Percentiles rank a stretch among this genome's conserved stretches.
Evolutionary conservation across 352 stramenopile genomes (phyloP).

Genomic region (Hyaloperonospora brassicae): DNA sequence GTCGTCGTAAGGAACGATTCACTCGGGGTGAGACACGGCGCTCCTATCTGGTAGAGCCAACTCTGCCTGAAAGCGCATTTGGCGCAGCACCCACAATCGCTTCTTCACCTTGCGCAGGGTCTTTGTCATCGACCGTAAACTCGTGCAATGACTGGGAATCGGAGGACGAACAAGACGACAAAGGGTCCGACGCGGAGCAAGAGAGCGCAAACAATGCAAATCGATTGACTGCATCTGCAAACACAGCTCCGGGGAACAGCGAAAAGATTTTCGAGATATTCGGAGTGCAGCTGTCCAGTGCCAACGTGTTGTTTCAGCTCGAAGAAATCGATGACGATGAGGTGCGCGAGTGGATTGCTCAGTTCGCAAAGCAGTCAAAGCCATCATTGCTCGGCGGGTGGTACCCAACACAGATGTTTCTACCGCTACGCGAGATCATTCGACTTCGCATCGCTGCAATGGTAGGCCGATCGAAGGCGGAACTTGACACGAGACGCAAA

Average conservation of each 20-base stretch:
- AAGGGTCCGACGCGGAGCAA: conserved; percentile 20
- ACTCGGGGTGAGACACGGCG: conserved; percentile 48
- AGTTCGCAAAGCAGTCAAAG: conserved; percentile 36
- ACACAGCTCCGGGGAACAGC: conserved; percentile 4
- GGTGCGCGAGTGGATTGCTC: conserved; percentile 40
- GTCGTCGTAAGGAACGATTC: conserved; percentile 61
- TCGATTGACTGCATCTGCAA: conserved; percentile 3
- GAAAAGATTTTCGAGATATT: conserved; percentile 61
- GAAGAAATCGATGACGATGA: conserved; percentile 68
- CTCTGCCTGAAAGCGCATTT: conserved; percentile 1
- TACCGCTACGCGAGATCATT: conserved; percentile 69
- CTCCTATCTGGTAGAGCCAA: conserved; percentile 49
- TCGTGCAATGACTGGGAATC: conserved; percentile 38
- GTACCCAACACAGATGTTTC: conserved; percentile 77
- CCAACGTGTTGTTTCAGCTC: conserved; percentile 68
- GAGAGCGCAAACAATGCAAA: conserved; percentile 26
- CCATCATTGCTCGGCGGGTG: conserved; percentile 63
- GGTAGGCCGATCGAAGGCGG: conserved; percentile 57
- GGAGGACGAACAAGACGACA: conserved; percentile 36
- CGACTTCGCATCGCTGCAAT: conserved; percentile 62
- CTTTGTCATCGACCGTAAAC: conserved; percentile 13
- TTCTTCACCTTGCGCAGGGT: conserved; percentile 11
- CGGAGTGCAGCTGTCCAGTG: conserved; percentile 56
- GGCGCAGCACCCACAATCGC: conserved; percentile 3
- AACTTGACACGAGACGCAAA: conserved; percentile 56